These are phyloP conservation scores for Xylaria sp. DNA, from an alignment of 2,329 filamentous ascomycete genomes.

Conservation along the genomic window DNA sequence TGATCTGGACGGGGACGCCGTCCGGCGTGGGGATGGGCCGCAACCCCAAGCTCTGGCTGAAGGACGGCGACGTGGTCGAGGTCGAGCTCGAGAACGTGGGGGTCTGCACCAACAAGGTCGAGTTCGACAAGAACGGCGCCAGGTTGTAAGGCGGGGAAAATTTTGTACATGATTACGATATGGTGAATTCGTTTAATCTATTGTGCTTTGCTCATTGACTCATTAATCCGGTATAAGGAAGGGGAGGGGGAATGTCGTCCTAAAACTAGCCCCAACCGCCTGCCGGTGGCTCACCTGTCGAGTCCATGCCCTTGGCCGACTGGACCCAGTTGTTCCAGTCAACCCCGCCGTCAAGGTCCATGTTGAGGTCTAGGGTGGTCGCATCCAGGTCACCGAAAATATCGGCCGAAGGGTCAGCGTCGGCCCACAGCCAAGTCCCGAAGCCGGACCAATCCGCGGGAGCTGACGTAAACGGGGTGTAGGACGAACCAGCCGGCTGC, in stretches of 20 bases:
- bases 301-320: conserved; percentile 38
- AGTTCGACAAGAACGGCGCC: conserved; percentile 43
- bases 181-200: neutral
- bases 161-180: neutral
- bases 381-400: conserved; percentile 27
- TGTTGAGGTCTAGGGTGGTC: conserved; percentile 27
- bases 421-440: conserved; percentile 40
- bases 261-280: neutral
- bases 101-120: conserved; percentile 56
- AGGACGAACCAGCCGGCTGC: neutral
- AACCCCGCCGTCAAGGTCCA: conserved; percentile 37
- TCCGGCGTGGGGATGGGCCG: conserved; percentile 72
- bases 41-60: conserved; percentile 68
- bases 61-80: conserved; percentile 71
- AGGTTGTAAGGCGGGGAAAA: conserved; percentile 36
- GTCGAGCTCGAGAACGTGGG: conserved; percentile 69
- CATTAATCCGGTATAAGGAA: neutral
- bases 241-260: too few species aligned
- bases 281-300: neutral
- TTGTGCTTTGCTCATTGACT: too few species aligned
- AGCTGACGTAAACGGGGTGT: conserved; percentile 1
- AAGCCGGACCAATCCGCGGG: conserved; percentile 21
- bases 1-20: conserved; percentile 71
- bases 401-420: conserved; percentile 31
- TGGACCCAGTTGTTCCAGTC: conserved; percentile 44